These are phyloP conservation scores for Gossypium australe DNA, from an alignment of 345 rosid genomes.

Conservation along the genomic window DNA sequence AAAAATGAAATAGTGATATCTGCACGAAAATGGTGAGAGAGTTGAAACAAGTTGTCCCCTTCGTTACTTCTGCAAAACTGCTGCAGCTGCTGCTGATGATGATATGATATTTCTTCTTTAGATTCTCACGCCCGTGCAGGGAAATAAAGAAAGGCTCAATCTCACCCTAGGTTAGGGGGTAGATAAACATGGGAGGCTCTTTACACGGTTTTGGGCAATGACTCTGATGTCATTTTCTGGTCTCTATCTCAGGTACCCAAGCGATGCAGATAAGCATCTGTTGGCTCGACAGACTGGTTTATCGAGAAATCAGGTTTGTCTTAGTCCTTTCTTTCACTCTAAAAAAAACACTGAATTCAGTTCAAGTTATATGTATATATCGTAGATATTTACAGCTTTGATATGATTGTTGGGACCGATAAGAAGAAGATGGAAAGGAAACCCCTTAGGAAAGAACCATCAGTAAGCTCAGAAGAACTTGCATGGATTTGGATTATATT, in stretches of 20 bases:
- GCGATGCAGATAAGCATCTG: constrained; percentile 99
- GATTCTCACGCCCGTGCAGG: constrained; percentile 76
- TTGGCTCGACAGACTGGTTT: constrained; percentile 98
- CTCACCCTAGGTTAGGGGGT: neutral
- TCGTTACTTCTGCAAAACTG: constrained; percentile 22
- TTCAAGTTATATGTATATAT: neutral
- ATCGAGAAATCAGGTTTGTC: constrained; percentile 72
- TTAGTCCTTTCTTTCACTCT: neutral
- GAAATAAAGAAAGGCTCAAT: constrained; percentile 22
- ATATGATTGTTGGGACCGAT: neutral
- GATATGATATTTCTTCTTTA: constrained; percentile 30
- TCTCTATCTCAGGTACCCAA: constrained; percentile 98
- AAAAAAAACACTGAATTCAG: constrained; percentile 5
- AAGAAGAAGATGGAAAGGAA: neutral
- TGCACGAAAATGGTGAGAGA: constrained; percentile 7
- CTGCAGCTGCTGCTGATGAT: constrained; percentile 8
- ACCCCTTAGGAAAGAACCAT: constrained; percentile 11
- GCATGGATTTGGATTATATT: constrained; percentile 24
- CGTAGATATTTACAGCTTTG: neutral
- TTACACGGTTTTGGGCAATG: constrained; percentile 28
- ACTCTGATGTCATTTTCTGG: constrained; percentile 74
- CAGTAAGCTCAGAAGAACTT: constrained; percentile 16
- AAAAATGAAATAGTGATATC: neutral
- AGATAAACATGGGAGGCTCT: constrained; percentile 15
- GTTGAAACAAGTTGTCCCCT: constrained; percentile 33